phyloP scores from a whole-genome alignment of 768 basidiomycete genomes.

The Mycena belliarum region DNA sequence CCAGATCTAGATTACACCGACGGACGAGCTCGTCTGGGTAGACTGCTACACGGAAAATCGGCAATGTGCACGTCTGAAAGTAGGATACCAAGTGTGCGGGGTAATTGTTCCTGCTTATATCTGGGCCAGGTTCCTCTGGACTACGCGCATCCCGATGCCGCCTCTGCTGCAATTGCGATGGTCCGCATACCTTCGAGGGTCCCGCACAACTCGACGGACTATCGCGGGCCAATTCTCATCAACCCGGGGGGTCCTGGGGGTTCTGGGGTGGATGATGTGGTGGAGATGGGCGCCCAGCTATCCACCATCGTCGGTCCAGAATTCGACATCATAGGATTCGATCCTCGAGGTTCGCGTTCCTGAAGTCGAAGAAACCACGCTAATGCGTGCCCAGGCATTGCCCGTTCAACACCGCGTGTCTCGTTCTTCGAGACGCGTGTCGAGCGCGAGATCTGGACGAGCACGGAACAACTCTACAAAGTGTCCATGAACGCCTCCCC shows the following conservation, averaged over 20 bases:
- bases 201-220: constrained; percentile 8
- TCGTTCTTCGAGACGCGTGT: constrained; percentile 7
- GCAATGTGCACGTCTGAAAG: not conserved
- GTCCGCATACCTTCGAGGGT: constrained; percentile 13
- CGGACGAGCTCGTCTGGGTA: constrained; percentile 7
- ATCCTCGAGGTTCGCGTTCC: constrained; percentile 23
- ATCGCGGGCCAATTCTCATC: constrained; percentile 23
- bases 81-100: not conserved
- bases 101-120: not conserved
- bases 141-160: constrained; percentile 15
- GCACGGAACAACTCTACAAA: too few relatives aligned
- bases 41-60: constrained; percentile 5
- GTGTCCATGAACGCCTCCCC: constrained; percentile 9
- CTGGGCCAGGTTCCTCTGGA: constrained; percentile 21
- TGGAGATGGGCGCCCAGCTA: not conserved
- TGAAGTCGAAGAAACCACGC: not conserved
- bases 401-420: not conserved
- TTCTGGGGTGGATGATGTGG: constrained; percentile 17
- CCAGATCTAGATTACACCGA: not conserved
- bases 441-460: constrained; percentile 10
- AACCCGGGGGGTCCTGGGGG: constrained; percentile 26
- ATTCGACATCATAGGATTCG: constrained; percentile 25
- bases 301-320: constrained; percentile 20
- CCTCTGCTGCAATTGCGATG: constrained; percentile 21
- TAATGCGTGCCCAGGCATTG: constrained; percentile 11